Conservation (phyloP, 768 basidiomycete genomes). For the Amanita exitialis region DNA sequence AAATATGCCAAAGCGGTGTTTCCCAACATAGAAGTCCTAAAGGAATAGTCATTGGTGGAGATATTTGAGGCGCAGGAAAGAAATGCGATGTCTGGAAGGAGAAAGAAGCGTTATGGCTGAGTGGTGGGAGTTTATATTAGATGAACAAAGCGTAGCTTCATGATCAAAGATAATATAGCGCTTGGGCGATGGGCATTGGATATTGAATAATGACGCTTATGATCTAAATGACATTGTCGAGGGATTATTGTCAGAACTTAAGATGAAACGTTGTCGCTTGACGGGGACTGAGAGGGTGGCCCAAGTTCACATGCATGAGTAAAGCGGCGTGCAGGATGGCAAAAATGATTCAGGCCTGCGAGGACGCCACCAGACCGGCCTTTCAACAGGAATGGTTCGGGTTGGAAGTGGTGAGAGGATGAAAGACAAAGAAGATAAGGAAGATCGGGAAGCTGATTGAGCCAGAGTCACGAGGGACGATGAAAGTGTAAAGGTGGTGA, state of each 20-base stretch:
- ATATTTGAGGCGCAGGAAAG: neutral
- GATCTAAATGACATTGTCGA: neutral
- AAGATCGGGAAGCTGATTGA: neutral
- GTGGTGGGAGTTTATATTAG: neutral
- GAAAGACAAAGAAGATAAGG: neutral
- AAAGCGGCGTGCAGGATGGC: neutral
- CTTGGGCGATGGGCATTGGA: neutral
- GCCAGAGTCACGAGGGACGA: neutral
- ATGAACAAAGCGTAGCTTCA: neutral
- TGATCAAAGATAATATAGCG: neutral
- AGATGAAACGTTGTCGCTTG: too few relatives aligned
- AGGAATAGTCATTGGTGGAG: neutral
- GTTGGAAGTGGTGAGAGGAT: too few relatives aligned
- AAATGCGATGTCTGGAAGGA: neutral
- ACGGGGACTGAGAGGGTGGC: too few relatives aligned
- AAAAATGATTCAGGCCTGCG: neutral
- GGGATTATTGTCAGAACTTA: too few relatives aligned
- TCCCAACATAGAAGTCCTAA: constrained; percentile 1
- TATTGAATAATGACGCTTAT: neutral
- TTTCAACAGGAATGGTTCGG: neutral
- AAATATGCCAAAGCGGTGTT: neutral
- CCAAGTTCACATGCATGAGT: constrained; percentile 4
- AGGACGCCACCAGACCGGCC: neutral
- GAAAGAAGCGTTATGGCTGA: too few relatives aligned
- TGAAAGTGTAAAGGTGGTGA: too few relatives aligned